These are phyloP conservation scores for Fusarium setosum DNA, from an alignment of 2,329 filamentous ascomycete genomes.

Conservation along the genomic window DNA sequence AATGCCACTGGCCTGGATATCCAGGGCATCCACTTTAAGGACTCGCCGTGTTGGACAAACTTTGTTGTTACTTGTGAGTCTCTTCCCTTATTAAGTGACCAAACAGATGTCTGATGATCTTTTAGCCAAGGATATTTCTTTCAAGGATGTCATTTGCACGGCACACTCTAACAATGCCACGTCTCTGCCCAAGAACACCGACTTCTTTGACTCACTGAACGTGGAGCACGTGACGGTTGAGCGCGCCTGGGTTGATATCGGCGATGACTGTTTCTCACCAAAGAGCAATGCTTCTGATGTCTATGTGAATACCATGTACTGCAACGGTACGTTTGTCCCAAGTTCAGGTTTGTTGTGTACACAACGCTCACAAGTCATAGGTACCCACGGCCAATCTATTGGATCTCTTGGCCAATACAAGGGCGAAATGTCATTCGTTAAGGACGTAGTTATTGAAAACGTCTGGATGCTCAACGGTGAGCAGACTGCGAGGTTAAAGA, in stretches of 20 bases:
- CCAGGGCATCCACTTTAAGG: conserved; percentile 39
- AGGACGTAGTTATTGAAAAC: conserved; percentile 41
- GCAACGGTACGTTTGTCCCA: conserved; percentile 24
- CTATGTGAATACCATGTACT: conserved; percentile 40
- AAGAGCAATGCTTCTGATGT: conserved; percentile 39
- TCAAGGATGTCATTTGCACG: conserved; percentile 39
- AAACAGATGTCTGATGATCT: background rate
- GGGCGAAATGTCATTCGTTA: conserved; percentile 37
- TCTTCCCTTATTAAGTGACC: accelerated
- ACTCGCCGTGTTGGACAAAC: conserved; percentile 41
- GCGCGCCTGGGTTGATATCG: conserved; percentile 39
- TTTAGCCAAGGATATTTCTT: conserved; percentile 36
- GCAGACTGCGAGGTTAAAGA: conserved; percentile 39
- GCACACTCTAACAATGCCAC: conserved; percentile 39
- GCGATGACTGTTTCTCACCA: conserved; percentile 41
- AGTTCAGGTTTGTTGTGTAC: accelerated
- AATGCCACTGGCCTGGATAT: conserved; percentile 38
- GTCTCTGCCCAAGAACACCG: conserved; percentile 38
- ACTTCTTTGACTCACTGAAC: conserved; percentile 40
- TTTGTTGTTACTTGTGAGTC: conserved; percentile 40
- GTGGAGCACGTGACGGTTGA: conserved; percentile 34
- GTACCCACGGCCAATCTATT: conserved; percentile 38
- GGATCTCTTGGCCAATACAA: conserved; percentile 39
- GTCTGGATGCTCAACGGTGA: conserved; percentile 43
- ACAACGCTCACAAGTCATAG: background rate